Percentiles rank a stretch among this genome's conserved stretches.
Conservation (phyloP, 495 filamentous ascomycete genomes). For the Penicillium malachiteum region DNA sequence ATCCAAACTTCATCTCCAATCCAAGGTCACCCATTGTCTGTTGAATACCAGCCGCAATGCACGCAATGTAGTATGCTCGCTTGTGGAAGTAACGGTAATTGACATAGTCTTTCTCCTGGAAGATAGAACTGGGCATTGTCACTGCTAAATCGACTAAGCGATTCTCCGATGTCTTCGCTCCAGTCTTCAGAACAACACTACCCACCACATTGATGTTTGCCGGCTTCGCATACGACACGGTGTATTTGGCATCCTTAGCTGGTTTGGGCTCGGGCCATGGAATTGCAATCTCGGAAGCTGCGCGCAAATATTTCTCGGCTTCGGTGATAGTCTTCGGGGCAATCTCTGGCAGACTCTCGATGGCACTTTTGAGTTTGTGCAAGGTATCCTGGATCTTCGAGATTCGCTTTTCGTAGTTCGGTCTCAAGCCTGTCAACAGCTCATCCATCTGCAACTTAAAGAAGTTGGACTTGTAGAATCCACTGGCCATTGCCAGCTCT, state of each 20-base stretch:
- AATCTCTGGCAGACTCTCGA: constrained; percentile 64
- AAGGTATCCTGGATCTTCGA: constrained; percentile 65
- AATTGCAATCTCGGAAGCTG: constrained; percentile 61
- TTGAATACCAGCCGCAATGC: constrained; percentile 67
- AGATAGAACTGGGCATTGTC: constrained; percentile 73
- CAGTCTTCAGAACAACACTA: constrained; percentile 77
- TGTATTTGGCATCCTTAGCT: constrained; percentile 70
- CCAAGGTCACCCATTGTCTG: constrained; percentile 45
- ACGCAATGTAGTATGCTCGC: constrained; percentile 85
- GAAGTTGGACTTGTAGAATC: constrained; percentile 65
- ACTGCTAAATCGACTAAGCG: constrained; percentile 78
- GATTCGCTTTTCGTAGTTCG: constrained; percentile 66
- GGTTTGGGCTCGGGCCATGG: constrained; percentile 83
- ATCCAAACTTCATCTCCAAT: constrained; percentile 60
- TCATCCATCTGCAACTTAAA: constrained; percentile 91
- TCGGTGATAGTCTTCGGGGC: constrained; percentile 59
- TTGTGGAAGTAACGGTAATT: constrained; percentile 95
- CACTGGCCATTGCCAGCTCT: constrained; percentile 43
- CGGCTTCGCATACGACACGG: constrained; percentile 73
- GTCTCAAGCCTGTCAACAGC: constrained; percentile 65
- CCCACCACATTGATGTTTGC: constrained; percentile 82
- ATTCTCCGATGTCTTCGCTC: constrained; percentile 56
- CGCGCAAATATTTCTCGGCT: constrained; percentile 65
- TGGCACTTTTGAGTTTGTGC: constrained; percentile 68
- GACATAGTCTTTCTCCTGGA: constrained; percentile 93